Conservation (phyloP, 1,284 basidiomycete species). For the Ceratobasidium sp. region DNA sequence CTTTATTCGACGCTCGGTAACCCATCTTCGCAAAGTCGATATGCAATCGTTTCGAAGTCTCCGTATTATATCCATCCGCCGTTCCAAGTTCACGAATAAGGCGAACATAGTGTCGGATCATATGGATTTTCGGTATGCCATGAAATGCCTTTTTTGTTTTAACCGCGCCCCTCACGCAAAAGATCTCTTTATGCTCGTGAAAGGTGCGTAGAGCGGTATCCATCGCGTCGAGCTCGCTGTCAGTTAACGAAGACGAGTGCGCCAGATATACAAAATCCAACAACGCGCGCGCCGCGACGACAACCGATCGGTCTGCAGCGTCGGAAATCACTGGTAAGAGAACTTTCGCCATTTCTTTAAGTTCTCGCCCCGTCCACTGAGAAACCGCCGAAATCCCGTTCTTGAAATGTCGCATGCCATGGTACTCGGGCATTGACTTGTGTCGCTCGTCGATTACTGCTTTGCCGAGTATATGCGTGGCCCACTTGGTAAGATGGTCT, state of each 20-base stretch:
- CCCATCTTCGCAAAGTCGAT: slow-evolving; percentile 47
- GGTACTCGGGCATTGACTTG: too few relatives aligned
- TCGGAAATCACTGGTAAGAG: slow-evolving; percentile 56
- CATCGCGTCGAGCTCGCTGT: slow-evolving; percentile 58
- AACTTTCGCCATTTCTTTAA: slow-evolving; percentile 46
- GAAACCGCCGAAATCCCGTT: slow-evolving; percentile 50
- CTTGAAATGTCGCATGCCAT: slow-evolving; percentile 2
- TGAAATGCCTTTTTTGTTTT: slow-evolving; percentile 55
- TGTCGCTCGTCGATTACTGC: slow-evolving; percentile 39
- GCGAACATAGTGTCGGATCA: slow-evolving; percentile 50
- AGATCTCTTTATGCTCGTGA: slow-evolving; percentile 56
- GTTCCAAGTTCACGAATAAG: slow-evolving; percentile 42
- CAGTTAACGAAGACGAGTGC: slow-evolving; percentile 30
- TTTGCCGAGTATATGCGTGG: slow-evolving; percentile 7
- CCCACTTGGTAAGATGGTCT: slow-evolving; percentile 53
- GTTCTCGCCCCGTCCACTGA: slow-evolving; percentile 56
- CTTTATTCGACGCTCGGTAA: slow-evolving; percentile 43
- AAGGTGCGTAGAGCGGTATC: slow-evolving; percentile 55
- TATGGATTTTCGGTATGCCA: slow-evolving; percentile 60
- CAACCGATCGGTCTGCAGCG: slow-evolving; percentile 7
- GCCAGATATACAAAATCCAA: slow-evolving; percentile 58
- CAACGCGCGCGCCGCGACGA: slow-evolving; percentile 51
- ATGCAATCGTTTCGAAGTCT: slow-evolving; percentile 48
- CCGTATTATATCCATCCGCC: slow-evolving; percentile 47
- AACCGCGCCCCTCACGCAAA: slow-evolving; percentile 54